Evolutionary conservation across 2,329 filamentous ascomycete genomes (phyloP).

Genomic region (Fusarium neocosmosporiellum): DNA sequence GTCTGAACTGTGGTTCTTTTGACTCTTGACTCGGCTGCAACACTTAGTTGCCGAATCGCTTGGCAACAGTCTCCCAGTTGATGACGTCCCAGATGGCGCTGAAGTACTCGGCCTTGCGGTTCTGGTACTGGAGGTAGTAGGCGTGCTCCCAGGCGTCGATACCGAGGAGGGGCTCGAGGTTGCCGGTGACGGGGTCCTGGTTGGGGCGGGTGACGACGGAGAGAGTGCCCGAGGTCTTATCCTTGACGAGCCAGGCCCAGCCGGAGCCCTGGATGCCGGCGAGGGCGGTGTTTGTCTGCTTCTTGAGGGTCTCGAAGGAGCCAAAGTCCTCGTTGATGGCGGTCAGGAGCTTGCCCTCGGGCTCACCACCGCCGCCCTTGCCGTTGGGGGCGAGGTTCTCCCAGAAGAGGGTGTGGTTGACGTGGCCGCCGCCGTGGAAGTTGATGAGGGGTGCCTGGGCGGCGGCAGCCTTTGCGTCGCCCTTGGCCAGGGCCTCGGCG

Average conservation of each 20-base stretch:
- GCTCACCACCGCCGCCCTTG: constrained; percentile 70
- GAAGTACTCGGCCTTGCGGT: constrained; percentile 97
- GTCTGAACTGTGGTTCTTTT: neutral
- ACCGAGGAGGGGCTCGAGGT: constrained; percentile 83
- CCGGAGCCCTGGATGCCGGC: constrained; percentile 86
- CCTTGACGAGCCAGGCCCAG: constrained; percentile 90
- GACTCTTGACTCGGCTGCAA: neutral
- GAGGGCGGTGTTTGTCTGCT: constrained; percentile 75
- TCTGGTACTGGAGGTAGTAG: constrained; percentile 96
- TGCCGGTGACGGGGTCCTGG: constrained; percentile 89
- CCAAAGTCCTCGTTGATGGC: constrained; percentile 77
- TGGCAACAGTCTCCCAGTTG: constrained; percentile 92
- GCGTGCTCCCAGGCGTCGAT: constrained; percentile 98
- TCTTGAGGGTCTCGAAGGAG: constrained; percentile 70
- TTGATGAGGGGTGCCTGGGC: constrained; percentile 69
- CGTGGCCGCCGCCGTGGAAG: constrained; percentile 87
- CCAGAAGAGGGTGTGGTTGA: constrained; percentile 92
- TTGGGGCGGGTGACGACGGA: constrained; percentile 80
- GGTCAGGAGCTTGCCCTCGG: constrained; percentile 69
- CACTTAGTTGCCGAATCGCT: constrained; percentile 68
- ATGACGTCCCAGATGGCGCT: constrained; percentile 92
- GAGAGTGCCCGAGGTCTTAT: constrained; percentile 70
- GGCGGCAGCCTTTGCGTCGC: constrained; percentile 65
- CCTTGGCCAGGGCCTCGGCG: constrained; percentile 71
- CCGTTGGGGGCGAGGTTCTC: constrained; percentile 78